Evolutionary conservation across 768 basidiomycete species (phyloP).

Genomic region (Hericium coralloides): DNA sequence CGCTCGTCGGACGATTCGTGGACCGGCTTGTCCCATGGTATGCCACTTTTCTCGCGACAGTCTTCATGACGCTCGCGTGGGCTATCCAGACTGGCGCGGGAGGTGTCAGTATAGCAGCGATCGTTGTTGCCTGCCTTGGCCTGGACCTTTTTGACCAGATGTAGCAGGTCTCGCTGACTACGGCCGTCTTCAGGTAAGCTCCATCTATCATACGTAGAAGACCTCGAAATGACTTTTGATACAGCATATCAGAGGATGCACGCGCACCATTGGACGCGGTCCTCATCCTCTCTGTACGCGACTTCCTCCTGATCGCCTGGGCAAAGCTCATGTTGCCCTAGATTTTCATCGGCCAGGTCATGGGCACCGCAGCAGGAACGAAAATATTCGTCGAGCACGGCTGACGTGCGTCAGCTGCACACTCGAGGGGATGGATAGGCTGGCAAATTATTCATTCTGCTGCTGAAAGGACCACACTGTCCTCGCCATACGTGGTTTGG

Average conservation of each 20-base stretch:
- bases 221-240: background rate
- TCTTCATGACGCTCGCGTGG: slow-evolving; percentile 12
- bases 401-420: slow-evolving; percentile 18
- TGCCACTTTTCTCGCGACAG: slow-evolving; percentile 25
- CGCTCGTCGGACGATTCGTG: slow-evolving; percentile 12
- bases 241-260: slow-evolving; percentile 1
- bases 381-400: slow-evolving; percentile 26
- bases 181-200: slow-evolving; percentile 4
- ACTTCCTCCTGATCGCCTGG: background rate
- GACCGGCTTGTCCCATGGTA: slow-evolving; percentile 28
- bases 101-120: slow-evolving; percentile 24
- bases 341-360: slow-evolving; percentile 25
- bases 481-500: slow-evolving; percentile 10
- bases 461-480: slow-evolving; percentile 22
- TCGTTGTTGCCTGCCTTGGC: slow-evolving; percentile 25
- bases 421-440: slow-evolving; percentile 22
- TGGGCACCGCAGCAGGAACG: slow-evolving; percentile 27
- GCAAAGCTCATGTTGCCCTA: background rate
- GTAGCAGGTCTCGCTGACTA: slow-evolving; percentile 23
- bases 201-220: background rate
- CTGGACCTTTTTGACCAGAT: slow-evolving; percentile 26
- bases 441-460: slow-evolving; percentile 19
- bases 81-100: slow-evolving; percentile 25
- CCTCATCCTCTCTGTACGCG: slow-evolving; percentile 5
- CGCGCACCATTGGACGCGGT: slow-evolving; percentile 8